These are phyloP conservation scores for Actinidia arguta DNA, from an alignment of 179 eudicot genomes.

Conservation along the genomic window DNA sequence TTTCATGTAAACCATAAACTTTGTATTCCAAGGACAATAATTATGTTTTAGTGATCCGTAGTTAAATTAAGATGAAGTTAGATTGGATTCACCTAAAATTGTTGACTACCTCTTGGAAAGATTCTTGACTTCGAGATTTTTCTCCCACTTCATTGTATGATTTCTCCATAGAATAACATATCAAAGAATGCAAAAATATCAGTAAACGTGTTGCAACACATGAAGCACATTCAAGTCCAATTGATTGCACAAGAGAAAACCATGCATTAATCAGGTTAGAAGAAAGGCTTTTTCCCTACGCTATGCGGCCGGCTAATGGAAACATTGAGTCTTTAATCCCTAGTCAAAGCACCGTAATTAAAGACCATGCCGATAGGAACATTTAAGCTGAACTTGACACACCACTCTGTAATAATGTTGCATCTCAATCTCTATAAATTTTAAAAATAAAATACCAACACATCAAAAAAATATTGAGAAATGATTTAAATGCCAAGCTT, in stretches of 20 bases:
- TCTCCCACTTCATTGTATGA: slow-evolving; percentile 59
- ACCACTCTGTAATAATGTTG: neutral
- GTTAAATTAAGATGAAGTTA: too few species aligned
- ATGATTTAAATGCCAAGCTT: neutral
- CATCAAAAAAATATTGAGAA: neutral
- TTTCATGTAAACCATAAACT: neutral
- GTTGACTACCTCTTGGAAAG: slow-evolving; percentile 72
- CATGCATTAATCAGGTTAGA: neutral
- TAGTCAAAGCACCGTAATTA: neutral
- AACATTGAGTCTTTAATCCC: neutral
- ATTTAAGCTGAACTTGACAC: neutral
- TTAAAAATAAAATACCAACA: neutral
- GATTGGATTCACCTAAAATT: slow-evolving; percentile 64
- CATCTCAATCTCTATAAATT: neutral
- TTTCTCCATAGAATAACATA: slow-evolving; percentile 66
- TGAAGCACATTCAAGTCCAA: neutral
- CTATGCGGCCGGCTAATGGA: neutral
- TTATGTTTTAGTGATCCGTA: neutral
- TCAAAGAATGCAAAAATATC: slow-evolving; percentile 3
- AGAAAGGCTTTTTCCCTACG: neutral
- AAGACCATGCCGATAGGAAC: neutral
- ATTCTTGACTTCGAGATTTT: slow-evolving; percentile 50
- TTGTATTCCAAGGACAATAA: neutral
- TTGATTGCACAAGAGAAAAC: neutral
- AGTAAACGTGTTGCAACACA: neutral